Conservation (phyloP, 78 protist species). For the Trichosphaerium sp. region DNA sequence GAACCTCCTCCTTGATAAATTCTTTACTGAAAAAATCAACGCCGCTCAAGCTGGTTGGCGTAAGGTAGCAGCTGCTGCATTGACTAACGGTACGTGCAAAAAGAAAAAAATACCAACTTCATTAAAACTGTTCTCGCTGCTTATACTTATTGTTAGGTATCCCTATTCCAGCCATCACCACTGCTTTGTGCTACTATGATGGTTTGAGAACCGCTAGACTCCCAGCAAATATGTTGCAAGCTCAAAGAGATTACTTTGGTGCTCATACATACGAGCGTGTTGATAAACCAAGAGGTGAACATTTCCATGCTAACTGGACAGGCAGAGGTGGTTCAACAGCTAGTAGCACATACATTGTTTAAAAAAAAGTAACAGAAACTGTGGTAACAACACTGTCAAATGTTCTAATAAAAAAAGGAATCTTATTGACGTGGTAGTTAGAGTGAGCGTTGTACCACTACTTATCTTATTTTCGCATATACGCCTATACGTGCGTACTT, state of each 20-base stretch:
- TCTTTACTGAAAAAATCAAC: slow-evolving; percentile 37
- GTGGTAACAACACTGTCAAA: no score
- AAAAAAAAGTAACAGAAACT: no score
- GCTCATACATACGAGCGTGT: slow-evolving; percentile 86
- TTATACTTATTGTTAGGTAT: slow-evolving; percentile 51
- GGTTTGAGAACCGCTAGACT: slow-evolving; percentile 62
- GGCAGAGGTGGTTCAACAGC: no score
- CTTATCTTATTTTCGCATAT: no score
- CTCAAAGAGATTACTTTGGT: slow-evolving; percentile 91
- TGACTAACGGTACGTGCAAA: no score
- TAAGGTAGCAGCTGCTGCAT: slow-evolving; percentile 15
- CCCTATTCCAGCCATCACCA: slow-evolving; percentile 79
- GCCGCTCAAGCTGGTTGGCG: slow-evolving; percentile 39
- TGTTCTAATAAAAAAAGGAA: no score
- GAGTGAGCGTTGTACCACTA: no score
- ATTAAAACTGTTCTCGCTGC: slow-evolving; percentile 3
- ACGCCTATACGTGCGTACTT: no score
- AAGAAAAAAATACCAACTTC: not conserved
- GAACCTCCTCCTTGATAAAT: slow-evolving; percentile 63
- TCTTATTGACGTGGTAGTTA: no score
- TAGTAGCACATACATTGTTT: no score
- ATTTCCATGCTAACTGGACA: slow-evolving; percentile 66
- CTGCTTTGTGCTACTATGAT: slow-evolving; percentile 82
- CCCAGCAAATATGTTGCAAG: slow-evolving; percentile 85
- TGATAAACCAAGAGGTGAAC: slow-evolving; percentile 49